Base-by-base conservation (phyloP, 2,329 filamentous ascomycete genomes). In the Curvularia spicifera region DNA sequence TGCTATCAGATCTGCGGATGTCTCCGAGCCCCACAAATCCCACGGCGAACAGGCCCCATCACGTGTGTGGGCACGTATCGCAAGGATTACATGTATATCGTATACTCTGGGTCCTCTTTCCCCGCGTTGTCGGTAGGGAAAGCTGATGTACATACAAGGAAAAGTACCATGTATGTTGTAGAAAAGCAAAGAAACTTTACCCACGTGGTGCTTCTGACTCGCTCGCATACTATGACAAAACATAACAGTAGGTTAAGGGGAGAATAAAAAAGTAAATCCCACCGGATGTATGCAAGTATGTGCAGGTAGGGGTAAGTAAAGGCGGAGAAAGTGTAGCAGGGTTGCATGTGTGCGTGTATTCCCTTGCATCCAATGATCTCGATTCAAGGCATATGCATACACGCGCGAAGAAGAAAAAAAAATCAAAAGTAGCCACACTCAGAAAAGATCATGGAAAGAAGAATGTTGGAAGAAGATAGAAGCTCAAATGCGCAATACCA, bases 201-300 rank as follows among this genome's bases (percentile, higher is more conserved):
- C 40, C 40, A 43, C 22, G 22, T 43, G 40, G 40, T 10, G 10
- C 12, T 7, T 43, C 40, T 43, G 40, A 43, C 22, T 43, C 40
- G 40, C 22, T 15, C 20, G 4, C 40, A 15, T 43, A 40, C 18
- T 13, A 22, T 12, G 39, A 42, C 40, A 13, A 43, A 5, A 5
- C 13, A 37, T n/a, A 12, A 42, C 10, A 5, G 37, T 18, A 18
- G 37, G 5, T 18, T 40, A 22, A 22, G 6, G 8, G 1, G 3
- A 22, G 18, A 26, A 15, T 4, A 46, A 46, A 46, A 46, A 26
- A 26, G 24, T 31, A 26, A 10, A 5, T 45, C 44, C 44, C 44
- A 46, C 44, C 44, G 44, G 44, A n/a, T 46, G 44, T 46, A 46
- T 46, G 44, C 44, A 46, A 1, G n/a, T 18, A 2, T 15, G 22